Evolutionary conservation across 345 rosid species (phyloP).

Genomic region (Geranium brycei): DNA sequence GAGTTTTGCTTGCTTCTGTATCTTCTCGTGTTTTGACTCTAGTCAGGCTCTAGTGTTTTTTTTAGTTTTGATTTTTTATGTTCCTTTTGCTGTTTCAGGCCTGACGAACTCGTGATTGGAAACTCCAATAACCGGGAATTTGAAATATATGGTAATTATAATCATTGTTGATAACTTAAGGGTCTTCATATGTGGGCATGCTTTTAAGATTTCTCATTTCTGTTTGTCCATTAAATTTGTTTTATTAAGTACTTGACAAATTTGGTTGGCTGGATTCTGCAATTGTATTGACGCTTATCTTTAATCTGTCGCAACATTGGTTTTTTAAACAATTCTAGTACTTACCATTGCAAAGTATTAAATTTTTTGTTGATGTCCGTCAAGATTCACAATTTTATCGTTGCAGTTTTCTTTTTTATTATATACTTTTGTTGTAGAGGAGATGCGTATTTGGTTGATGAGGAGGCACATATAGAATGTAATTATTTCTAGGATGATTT

Average conservation of each 20-base stretch:
- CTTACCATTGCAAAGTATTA: neutral
- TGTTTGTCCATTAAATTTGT: constrained; percentile 1
- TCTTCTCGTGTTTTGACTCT: constrained; percentile 8
- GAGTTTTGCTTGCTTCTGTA: constrained; percentile 14
- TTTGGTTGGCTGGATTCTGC: neutral
- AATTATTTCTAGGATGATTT: neutral
- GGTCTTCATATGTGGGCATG: neutral
- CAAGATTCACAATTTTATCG: neutral
- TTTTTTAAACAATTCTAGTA: neutral
- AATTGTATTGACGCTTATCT: neutral
- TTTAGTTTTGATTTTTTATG: too few species aligned
- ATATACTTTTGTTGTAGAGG: neutral
- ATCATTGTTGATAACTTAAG: constrained; percentile 1
- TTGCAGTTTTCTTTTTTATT: neutral
- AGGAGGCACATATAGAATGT: neutral
- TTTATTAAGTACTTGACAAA: neutral
- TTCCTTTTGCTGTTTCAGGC: constrained; percentile 9
- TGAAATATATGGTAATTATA: constrained; percentile 12
- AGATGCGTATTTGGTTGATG: neutral
- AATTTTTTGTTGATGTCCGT: neutral
- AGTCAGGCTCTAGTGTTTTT: constrained; percentile 13
- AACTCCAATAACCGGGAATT: neutral
- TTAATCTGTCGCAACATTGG: neutral
- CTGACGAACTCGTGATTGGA: constrained; percentile 4
- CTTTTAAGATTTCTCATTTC: neutral